These are phyloP conservation scores for Andrographis paniculata DNA, from an alignment of 305 asterid species.

Conservation along the genomic window DNA sequence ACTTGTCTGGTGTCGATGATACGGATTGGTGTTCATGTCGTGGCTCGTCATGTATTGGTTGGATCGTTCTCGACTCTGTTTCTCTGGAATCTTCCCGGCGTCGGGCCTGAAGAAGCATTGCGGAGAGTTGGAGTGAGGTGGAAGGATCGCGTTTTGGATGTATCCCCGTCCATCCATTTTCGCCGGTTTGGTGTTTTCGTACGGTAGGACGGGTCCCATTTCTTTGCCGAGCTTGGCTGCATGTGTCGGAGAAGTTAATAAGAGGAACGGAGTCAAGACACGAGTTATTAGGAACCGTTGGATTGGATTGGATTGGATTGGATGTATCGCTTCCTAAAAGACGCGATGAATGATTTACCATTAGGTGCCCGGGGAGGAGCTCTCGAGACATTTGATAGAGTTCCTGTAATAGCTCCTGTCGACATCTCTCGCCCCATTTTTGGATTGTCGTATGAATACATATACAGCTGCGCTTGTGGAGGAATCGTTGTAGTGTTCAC, in stretches of 20 bases:
- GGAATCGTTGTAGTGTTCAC: slow-evolving; percentile 56
- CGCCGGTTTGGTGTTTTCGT: slow-evolving; percentile 31
- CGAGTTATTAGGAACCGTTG: too few species aligned
- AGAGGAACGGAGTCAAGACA: too few species aligned
- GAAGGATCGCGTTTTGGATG: slow-evolving; percentile 28
- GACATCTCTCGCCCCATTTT: slow-evolving; percentile 36
- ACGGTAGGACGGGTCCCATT: slow-evolving; percentile 65
- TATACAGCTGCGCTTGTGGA: slow-evolving; percentile 36
- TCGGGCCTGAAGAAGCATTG: slow-evolving; percentile 32
- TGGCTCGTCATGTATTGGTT: slow-evolving; percentile 26
- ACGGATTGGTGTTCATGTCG: slow-evolving; percentile 44
- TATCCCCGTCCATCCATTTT: slow-evolving; percentile 30
- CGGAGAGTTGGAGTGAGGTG: slow-evolving; percentile 39
- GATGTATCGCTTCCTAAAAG: too few species aligned
- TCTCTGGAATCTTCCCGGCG: slow-evolving; percentile 24
- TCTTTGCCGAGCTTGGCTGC: slow-evolving; percentile 63
- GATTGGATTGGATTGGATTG: too few species aligned
- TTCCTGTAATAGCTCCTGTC: slow-evolving; percentile 28
- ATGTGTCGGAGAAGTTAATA: not conserved
- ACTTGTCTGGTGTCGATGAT: slow-evolving; percentile 43
- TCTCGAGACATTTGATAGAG: slow-evolving; percentile 33
- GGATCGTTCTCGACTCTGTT: slow-evolving; percentile 27
- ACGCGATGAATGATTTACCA: slow-evolving; percentile 43
- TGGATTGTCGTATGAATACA: slow-evolving; percentile 36
- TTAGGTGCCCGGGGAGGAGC: slow-evolving; percentile 52